phyloP scores from a whole-genome alignment of 176 grass and related monocot species.

The Oryza brachyantha region DNA sequence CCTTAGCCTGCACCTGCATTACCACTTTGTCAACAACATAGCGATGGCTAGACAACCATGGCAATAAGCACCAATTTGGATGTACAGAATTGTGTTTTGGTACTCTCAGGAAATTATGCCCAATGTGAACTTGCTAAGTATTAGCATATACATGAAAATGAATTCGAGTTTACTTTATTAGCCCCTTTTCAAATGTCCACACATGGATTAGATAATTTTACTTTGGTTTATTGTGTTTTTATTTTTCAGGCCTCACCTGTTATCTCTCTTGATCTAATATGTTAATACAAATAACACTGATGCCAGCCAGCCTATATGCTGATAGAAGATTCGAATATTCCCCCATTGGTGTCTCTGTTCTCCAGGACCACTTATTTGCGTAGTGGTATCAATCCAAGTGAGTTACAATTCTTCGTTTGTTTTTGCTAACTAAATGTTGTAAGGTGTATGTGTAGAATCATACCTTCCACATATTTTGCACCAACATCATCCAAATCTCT shows the following conservation, averaged over 20 bases:
- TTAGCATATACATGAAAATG: background rate
- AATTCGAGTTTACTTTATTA: background rate
- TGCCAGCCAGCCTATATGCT: background rate
- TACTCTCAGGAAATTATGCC: background rate
- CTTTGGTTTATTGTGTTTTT: background rate
- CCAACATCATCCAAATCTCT: slow-evolving; percentile 99
- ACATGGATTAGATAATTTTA: background rate
- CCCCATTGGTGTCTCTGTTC: background rate
- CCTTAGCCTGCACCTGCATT: background rate
- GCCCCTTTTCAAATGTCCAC: background rate
- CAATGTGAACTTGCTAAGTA: background rate
- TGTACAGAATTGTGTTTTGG: background rate
- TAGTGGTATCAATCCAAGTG: background rate
- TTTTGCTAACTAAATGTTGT: background rate
- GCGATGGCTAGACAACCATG: background rate
- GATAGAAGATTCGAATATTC: slow-evolving; percentile 14
- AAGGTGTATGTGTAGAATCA: background rate
- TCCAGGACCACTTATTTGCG: slow-evolving; percentile 1
- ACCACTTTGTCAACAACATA: background rate
- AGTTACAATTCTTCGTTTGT: background rate
- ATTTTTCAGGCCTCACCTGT: background rate
- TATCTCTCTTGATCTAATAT: background rate
- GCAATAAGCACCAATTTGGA: background rate
- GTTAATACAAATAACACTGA: slow-evolving; percentile 3
- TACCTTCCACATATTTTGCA: slow-evolving; percentile 90